Base-by-base conservation (phyloP, 1,139 yeast species). In the Pichia sp. region DNA sequence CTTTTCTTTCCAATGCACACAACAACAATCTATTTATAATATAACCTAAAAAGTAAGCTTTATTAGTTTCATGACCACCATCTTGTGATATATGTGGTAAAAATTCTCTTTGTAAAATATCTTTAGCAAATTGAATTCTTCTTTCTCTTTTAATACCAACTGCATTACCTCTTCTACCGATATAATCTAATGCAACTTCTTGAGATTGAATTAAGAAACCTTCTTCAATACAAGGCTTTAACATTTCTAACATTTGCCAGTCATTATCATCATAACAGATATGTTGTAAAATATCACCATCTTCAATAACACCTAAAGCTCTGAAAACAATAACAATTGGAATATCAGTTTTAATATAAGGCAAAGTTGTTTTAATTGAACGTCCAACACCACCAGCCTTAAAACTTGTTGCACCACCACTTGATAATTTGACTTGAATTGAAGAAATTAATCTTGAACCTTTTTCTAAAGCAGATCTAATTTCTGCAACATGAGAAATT, bases 201-300 rank as follows among this genome's bases (percentile, higher is more conserved):
- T 96, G 83, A 66, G 94, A 97, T 71, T 94, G 98, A 54, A 94
- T 90, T 45, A 92, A 95, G 68, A 92, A 94, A 50, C 97, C 98
- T 72, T 94, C 98, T 68, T 94, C 99, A 54, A 94, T 95, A 78
- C 98, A 92, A 5, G 99, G 98, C 67, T 92, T 94, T 64, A 94
- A 77, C 95, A 92, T 88, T 71, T 94, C 99, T 69, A 92, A 78
- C 98, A 94, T 94, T 70, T 92, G 98, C 96, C 97, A 90, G 72
- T 92, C 99, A 59, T 85, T 86, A 50, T 90, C 90, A 68, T 92
- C 99, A 67, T 90, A 94, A 72, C 98, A 94, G 51, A 92, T 92
- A 68, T 92, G 98, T 68, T 92, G 97, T 60, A 94, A 74, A 62
- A 92, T 94, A 72, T 94, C 99, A 67, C 98, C 97, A 73, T 92